These are phyloP conservation scores for Suhomyces xylopsoci DNA, from an alignment of 805 yeast species.

Conservation along the genomic window DNA sequence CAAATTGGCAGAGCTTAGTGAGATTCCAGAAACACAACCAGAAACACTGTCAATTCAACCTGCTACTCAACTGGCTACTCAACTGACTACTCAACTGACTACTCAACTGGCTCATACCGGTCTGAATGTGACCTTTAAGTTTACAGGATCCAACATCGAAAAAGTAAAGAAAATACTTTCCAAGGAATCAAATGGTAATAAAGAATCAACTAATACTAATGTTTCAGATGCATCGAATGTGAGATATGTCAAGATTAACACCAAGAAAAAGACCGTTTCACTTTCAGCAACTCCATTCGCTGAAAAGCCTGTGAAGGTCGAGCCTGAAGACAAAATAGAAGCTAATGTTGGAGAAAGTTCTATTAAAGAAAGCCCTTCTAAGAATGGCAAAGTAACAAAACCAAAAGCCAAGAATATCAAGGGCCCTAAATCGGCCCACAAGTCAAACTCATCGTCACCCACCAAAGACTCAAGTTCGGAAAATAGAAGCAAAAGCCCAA, in stretches of 20 bases:
- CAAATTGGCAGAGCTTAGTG: constrained; percentile 6
- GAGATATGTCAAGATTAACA: constrained; percentile 44
- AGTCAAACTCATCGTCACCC: neutral
- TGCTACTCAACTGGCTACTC: neutral
- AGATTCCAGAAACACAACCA: neutral
- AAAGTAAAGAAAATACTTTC: constrained; percentile 3
- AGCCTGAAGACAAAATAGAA: neutral
- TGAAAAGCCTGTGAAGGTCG: constrained; percentile 1
- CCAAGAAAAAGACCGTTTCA: constrained; percentile 30
- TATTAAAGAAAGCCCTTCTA: neutral
- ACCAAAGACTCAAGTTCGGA: neutral
- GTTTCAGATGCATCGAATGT: neutral
- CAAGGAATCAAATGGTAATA: neutral
- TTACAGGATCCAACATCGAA: constrained; percentile 6
- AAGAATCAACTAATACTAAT: neutral
- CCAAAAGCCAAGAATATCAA: neutral
- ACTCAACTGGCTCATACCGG: neutral
- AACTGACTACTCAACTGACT: neutral
- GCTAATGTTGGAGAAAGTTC: no score
- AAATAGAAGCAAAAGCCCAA: constrained; percentile 1
- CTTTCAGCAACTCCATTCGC: constrained; percentile 45
- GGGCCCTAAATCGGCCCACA: neutral
- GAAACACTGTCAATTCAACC: no score
- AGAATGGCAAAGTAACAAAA: neutral
- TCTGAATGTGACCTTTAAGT: constrained; percentile 2